phyloP scores from a whole-genome alignment of 805 yeast species.

The Monosporozyma solicola region DNA sequence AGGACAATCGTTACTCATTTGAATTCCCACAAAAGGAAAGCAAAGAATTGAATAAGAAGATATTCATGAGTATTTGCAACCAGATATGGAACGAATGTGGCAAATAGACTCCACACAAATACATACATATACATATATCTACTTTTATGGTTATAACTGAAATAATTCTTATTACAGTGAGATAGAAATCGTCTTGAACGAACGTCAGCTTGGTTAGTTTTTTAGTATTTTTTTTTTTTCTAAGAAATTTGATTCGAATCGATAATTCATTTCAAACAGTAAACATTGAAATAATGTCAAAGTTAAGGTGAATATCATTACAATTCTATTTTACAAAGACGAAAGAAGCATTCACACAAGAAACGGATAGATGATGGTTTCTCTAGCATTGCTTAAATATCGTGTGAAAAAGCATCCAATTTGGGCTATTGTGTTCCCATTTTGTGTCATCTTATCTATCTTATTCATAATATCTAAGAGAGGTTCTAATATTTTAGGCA shows the following conservation, averaged over 20 bases:
- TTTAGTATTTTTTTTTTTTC: not conserved
- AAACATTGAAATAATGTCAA: not conserved
- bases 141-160: too few relatives aligned
- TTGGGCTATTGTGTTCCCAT: slow-evolving; percentile 18
- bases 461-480: slow-evolving; percentile 17
- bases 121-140: too few relatives aligned
- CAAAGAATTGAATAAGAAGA: slow-evolving; percentile 21
- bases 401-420: slow-evolving; percentile 24
- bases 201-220: not conserved
- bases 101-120: not conserved
- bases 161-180: not conserved
- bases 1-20: slow-evolving; percentile 21
- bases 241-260: not conserved
- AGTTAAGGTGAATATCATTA: not conserved
- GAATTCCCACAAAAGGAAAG: slow-evolving; percentile 15
- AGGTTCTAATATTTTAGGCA: slow-evolving; percentile 17
- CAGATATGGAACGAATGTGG: slow-evolving; percentile 28
- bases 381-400: slow-evolving; percentile 14
- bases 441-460: slow-evolving; percentile 14
- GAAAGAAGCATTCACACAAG: not conserved
- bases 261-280: not conserved
- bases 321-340: not conserved
- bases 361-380: slow-evolving; percentile 1
- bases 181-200: not conserved
- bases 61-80: slow-evolving; percentile 28